phyloP scores from a whole-genome alignment of 805 yeast species.

The Zygosaccharomyces pseudorouxii region DNA sequence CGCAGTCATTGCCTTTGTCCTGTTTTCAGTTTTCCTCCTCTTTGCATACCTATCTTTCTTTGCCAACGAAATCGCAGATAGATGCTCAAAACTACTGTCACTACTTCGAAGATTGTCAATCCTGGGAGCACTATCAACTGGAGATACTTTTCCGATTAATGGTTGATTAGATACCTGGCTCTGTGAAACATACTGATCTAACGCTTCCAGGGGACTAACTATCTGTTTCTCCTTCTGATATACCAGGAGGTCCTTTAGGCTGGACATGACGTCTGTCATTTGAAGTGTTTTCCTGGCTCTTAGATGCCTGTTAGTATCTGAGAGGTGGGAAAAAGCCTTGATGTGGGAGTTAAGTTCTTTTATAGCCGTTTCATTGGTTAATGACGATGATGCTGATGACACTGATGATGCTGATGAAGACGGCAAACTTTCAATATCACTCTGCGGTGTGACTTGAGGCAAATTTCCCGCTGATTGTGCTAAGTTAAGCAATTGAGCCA shows the following conservation, averaged over 20 bases:
- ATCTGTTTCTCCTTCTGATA: constrained; percentile 47
- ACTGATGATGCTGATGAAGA: too few relatives aligned
- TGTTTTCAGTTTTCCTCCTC: constrained; percentile 8
- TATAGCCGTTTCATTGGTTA: constrained; percentile 17
- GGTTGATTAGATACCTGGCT: neutral
- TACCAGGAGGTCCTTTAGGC: constrained; percentile 59
- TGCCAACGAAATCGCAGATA: neutral
- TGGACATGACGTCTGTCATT: constrained; percentile 73
- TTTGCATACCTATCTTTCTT: constrained; percentile 1
- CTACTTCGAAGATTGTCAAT: neutral
- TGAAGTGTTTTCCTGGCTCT: constrained; percentile 67
- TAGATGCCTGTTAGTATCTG: constrained; percentile 59
- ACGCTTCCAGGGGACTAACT: constrained; percentile 51
- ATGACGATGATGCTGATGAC: neutral
- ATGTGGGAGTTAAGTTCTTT: constrained; percentile 37
- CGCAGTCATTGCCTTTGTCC: neutral
- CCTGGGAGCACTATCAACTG: neutral
- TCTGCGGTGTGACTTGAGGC: neutral
- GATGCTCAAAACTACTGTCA: neutral
- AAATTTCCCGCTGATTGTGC: constrained; percentile 4
- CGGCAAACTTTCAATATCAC: neutral
- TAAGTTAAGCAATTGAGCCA: constrained; percentile 4
- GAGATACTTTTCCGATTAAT: neutral
- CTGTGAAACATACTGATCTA: constrained; percentile 39
- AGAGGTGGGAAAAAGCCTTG: constrained; percentile 44